Percentiles rank a stretch among this genome's conserved stretches.
Conservation (phyloP, 2,329 filamentous ascomycete species). For the Erysiphe neolycopersici region DNA sequence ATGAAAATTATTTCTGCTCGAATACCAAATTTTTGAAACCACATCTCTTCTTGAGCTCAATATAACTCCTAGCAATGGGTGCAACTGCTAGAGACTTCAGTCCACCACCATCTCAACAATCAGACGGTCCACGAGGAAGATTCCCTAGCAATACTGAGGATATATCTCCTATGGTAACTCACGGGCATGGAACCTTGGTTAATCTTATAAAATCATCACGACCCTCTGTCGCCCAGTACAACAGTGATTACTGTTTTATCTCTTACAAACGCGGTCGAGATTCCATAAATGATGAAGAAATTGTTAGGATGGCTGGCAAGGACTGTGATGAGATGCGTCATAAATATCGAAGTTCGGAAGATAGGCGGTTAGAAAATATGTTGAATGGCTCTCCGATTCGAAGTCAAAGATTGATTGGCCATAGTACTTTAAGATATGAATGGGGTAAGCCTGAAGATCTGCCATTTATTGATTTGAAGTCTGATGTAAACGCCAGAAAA, state of each 20-base stretch:
- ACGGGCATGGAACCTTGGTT: conserved; percentile 10
- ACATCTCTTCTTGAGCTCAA: too few species aligned
- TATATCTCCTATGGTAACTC: conserved; percentile 10
- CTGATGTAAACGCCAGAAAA: conserved; percentile 19
- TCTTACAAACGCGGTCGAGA: conserved; percentile 5
- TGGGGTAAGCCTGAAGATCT: conserved; percentile 2
- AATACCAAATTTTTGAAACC: too few species aligned
- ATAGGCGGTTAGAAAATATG: conserved; percentile 30
- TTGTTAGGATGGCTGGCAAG: conserved; percentile 1
- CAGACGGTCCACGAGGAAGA: conserved; percentile 6
- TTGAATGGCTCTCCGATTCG: conserved; percentile 43
- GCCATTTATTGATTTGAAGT: background rate
- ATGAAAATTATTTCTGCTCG: too few species aligned
- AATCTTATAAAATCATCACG: conserved; percentile 10
- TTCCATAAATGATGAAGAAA: conserved; percentile 8
- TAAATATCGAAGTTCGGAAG: conserved; percentile 17
- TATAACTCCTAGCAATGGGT: background rate
- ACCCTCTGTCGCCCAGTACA: conserved; percentile 7
- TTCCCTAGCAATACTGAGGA: conserved; percentile 11
- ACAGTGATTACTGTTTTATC: conserved; percentile 4
- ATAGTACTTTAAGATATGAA: conserved; percentile 59
- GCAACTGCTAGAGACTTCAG: background rate
- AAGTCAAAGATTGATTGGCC: conserved; percentile 68
- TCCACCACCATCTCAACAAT: conserved; percentile 1
- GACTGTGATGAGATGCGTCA: conserved; percentile 5